Percentiles rank a stretch among this genome's conserved stretches.
These are phyloP conservation scores for Pestalotiopsis sp. DNA, from an alignment of 2,329 filamentous ascomycete species.

Conservation along the genomic window DNA sequence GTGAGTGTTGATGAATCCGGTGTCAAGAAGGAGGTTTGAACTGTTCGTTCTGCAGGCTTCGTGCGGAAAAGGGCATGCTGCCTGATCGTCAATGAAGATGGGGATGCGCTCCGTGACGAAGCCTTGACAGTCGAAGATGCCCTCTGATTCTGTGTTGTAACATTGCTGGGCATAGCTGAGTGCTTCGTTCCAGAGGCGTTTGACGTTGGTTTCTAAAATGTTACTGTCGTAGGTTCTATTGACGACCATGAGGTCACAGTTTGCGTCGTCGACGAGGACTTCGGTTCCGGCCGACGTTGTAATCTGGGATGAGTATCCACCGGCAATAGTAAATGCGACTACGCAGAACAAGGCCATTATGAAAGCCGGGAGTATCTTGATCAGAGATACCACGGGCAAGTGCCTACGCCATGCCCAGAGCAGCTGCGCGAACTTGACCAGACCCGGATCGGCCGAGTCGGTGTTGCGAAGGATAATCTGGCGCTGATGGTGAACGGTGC, in stretches of 20 bases:
- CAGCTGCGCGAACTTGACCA: background rate
- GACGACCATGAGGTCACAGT: background rate
- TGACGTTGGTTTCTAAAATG: too few relatives aligned
- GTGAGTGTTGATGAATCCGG: background rate
- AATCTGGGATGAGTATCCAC: background rate
- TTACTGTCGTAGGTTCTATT: too few relatives aligned
- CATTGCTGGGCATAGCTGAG: background rate
- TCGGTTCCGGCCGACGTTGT: background rate
- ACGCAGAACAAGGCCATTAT: background rate
- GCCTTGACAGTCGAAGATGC: background rate
- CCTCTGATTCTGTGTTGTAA: background rate
- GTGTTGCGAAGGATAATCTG: background rate
- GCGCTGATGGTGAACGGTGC: background rate
- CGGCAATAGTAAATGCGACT: background rate
- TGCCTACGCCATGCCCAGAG: background rate
- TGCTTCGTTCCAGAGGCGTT: background rate
- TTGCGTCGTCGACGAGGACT: background rate
- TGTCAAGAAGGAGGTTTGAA: background rate
- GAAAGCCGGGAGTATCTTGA: background rate
- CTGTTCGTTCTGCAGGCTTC: background rate
- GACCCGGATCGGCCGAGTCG: background rate
- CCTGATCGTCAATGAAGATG: background rate
- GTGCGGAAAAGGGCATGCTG: background rate
- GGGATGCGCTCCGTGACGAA: background rate
- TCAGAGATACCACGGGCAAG: background rate